Evolutionary conservation across 164 flowering plant species (phyloP).

Genomic region (Magnolia sinica): DNA sequence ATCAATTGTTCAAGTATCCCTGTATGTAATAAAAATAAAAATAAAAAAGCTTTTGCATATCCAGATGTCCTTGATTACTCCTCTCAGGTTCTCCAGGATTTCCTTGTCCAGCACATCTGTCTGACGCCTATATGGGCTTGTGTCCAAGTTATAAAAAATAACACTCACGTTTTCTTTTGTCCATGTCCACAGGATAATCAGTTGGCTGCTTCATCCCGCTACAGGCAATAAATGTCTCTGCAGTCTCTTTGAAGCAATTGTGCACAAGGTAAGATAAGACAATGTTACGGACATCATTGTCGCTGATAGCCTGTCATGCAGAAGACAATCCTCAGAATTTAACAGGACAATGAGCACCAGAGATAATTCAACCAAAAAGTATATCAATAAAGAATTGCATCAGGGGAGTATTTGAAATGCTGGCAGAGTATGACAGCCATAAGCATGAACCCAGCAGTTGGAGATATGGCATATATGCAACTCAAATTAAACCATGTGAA

Average conservation of each 20-base stretch:
- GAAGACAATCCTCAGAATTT: neutral
- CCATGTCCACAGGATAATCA: slow-evolving; percentile 72
- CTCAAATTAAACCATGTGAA: neutral
- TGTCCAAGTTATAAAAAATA: slow-evolving; percentile 1
- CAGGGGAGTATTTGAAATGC: neutral
- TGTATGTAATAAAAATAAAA: neutral
- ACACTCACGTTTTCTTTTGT: slow-evolving; percentile 80
- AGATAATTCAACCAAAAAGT: neutral
- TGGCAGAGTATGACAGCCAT: neutral
- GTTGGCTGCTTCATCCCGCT: slow-evolving; percentile 68
- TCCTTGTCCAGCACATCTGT: neutral
- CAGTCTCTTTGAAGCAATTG: slow-evolving; percentile 80
- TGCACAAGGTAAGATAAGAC: slow-evolving; percentile 88
- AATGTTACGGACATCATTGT: slow-evolving; percentile 61
- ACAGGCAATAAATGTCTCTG: slow-evolving; percentile 68
- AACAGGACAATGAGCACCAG: neutral
- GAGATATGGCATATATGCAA: too few relatives aligned
- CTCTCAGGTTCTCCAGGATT: neutral
- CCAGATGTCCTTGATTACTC: neutral
- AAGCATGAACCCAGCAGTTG: neutral
- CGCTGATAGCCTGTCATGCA: slow-evolving; percentile 50
- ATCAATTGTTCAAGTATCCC: neutral
- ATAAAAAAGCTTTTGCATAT: neutral
- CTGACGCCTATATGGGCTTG: neutral
- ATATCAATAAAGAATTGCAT: neutral